These are phyloP conservation scores for Leccinum arenicola DNA, from an alignment of 768 basidiomycete species.

Conservation along the genomic window DNA sequence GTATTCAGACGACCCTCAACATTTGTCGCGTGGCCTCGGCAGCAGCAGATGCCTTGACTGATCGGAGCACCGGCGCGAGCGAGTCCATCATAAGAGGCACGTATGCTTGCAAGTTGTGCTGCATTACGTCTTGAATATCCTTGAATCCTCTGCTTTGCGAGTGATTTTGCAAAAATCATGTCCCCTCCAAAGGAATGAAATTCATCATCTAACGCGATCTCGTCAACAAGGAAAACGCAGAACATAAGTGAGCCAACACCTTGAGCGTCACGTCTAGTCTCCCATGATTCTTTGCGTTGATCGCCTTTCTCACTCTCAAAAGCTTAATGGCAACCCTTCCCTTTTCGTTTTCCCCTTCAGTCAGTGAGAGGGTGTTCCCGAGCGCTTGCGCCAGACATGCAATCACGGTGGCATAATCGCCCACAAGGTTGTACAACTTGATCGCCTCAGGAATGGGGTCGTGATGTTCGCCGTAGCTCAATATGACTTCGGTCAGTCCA, in stretches of 20 bases:
- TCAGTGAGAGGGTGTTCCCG: constrained; percentile 73
- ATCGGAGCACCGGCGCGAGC: too few species aligned
- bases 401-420: constrained; percentile 85
- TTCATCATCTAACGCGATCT: constrained; percentile 64
- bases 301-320: constrained; percentile 77
- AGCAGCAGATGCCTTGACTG: too few species aligned
- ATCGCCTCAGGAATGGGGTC: constrained; percentile 88
- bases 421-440: constrained; percentile 92
- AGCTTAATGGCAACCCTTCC: constrained; percentile 68
- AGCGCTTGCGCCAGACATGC: constrained; percentile 84
- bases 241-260: constrained; percentile 36
- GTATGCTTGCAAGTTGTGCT: too few species aligned
- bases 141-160: constrained; percentile 87
- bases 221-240: background rate
- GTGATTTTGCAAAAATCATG: constrained; percentile 64
- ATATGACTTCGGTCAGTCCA: constrained; percentile 68
- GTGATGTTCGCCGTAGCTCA: constrained; percentile 79
- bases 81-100: too few species aligned
- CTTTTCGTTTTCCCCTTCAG: constrained; percentile 54
- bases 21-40: too few species aligned
- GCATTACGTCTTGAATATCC: constrained; percentile 30
- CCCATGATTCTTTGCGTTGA: constrained; percentile 70
- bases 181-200: constrained; percentile 87
- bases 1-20: too few species aligned
- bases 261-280: constrained; percentile 77